phyloP scores from a whole-genome alignment of 2,329 filamentous ascomycete genomes.

The Escovopsis sp. region DNA sequence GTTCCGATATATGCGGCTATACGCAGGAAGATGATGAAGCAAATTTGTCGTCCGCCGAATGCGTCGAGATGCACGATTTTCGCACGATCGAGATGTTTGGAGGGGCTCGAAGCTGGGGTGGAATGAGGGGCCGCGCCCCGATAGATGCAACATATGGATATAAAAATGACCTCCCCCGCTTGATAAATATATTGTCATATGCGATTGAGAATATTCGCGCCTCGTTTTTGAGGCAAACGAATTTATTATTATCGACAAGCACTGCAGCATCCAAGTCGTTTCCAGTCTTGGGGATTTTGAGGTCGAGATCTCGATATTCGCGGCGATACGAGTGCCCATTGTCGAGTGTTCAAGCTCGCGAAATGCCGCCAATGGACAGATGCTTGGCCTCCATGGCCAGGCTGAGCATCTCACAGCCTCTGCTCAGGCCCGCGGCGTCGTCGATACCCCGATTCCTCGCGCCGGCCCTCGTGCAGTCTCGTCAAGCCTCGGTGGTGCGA shows the following conservation, averaged over 20 bases:
- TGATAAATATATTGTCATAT: no score
- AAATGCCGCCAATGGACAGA: conserved; percentile 37
- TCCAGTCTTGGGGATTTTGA: no score
- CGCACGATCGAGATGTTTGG: conserved; percentile 2
- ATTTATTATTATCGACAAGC: no score
- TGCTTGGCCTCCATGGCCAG: conserved; percentile 41
- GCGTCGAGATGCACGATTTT: conserved; percentile 13
- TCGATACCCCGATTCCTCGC: conserved; percentile 35
- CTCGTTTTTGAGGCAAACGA: no score
- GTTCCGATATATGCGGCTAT: background rate
- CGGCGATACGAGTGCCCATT: no score
- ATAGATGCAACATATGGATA: background rate
- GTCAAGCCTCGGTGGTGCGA: conserved; percentile 24
- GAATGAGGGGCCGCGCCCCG: conserved; percentile 4
- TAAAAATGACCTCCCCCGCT: no score
- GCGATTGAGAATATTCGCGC: no score
- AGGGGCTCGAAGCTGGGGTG: conserved; percentile 7
- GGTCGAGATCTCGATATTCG: no score
- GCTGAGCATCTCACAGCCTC: conserved; percentile 26
- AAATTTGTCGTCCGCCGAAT: conserved; percentile 6
- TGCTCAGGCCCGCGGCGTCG: conserved; percentile 26
- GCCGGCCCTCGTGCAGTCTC: conserved; percentile 30
- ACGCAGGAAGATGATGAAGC: background rate
- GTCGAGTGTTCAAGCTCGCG: background rate
- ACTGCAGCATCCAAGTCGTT: no score